Base-by-base conservation (phyloP, 495 filamentous ascomycete species). In the Cudoniella acicularis region DNA sequence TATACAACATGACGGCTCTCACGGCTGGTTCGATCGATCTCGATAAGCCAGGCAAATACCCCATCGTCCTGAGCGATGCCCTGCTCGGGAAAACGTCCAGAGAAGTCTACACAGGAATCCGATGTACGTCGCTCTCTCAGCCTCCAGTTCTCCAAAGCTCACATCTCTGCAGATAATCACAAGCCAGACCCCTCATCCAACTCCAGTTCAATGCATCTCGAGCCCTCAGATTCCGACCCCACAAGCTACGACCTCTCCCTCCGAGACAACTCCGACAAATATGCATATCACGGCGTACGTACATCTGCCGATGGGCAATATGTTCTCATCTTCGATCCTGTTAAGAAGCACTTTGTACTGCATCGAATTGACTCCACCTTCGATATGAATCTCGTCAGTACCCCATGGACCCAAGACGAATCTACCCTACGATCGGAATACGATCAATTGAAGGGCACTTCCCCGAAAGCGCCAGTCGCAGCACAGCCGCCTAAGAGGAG, bases 341-440 rank as follows among this genome's bases (percentile, higher is more conserved):
- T 64, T 11, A 77, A 76, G 62, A 72, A 83, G 60, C 78, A 75
- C 52, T 80, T 82, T 63, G 73, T 83, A 42, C 69, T 83, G n/a
- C 78, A 83, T 67, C 74, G 73, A 42, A 68, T 83, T 30, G 78
- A 83, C 59, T 82, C 79, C n/a, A 76, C 75, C 49, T 83, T 83
- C 68, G 75, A 82, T 64, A 82, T 83, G 80, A 82, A 82, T 62
- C 63, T 82, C 18, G 73, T 75, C 23, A 57, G 51, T 17, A 55
- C 66, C 9, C 66, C 66, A 10, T 68, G 62, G 66, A 25, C 47
- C 3, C 26, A 63, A 13, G 54, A 65, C 41, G 53, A 49, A 26
- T 57, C 55, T 3, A 53, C 22, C 8, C 43, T 67, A 41, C 59
- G 55, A 50, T 52, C 48, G 6, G 43, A 62, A 41, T 68, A 68